Evolutionary conservation across 2,329 filamentous ascomycete genomes (phyloP).

Genomic region (Grosmannia serpens): DNA sequence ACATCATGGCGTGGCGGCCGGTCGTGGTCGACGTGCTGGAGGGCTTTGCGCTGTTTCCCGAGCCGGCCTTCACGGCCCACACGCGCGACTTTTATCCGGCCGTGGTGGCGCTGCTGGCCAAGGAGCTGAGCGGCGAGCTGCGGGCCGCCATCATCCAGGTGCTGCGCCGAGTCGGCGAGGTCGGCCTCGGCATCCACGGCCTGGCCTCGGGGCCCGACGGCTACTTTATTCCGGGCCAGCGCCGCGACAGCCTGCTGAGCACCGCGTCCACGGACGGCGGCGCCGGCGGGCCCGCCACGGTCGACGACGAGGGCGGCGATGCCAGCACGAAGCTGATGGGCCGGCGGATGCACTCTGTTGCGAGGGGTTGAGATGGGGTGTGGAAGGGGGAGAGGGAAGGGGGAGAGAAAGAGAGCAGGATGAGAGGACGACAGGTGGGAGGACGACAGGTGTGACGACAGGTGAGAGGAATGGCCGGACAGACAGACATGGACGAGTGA

Average conservation of each 20-base stretch:
- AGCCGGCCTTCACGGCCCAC: constrained; percentile 67
- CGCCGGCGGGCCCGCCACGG: background rate
- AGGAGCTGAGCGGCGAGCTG: constrained; percentile 71
- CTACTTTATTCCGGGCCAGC: background rate
- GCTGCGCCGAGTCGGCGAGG: constrained; percentile 73
- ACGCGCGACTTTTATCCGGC: constrained; percentile 78
- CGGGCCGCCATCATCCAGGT: constrained; percentile 67
- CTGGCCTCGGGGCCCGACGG: background rate
- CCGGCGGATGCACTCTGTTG: constrained; percentile 8
- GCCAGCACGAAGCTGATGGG: constrained; percentile 16
- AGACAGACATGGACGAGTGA: too few relatives aligned
- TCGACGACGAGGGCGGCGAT: constrained; percentile 15
- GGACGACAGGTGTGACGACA: background rate
- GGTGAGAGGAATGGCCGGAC: background rate
- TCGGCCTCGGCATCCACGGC: constrained; percentile 42
- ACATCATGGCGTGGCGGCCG: constrained; percentile 93
- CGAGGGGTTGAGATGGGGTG: background rate
- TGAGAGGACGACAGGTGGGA: too few relatives aligned
- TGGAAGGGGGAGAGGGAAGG: background rate
- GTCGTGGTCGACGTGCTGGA: constrained; percentile 96
- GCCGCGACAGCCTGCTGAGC: constrained; percentile 12
- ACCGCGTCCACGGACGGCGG: constrained; percentile 8
- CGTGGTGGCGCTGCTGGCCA: constrained; percentile 67
- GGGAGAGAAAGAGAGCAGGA: too few relatives aligned
- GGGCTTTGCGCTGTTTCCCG: constrained; percentile 76